Evolutionary conservation across 352 stramenopile genomes (phyloP).

Genomic region (Phytopythium chamaehyphon): DNA sequence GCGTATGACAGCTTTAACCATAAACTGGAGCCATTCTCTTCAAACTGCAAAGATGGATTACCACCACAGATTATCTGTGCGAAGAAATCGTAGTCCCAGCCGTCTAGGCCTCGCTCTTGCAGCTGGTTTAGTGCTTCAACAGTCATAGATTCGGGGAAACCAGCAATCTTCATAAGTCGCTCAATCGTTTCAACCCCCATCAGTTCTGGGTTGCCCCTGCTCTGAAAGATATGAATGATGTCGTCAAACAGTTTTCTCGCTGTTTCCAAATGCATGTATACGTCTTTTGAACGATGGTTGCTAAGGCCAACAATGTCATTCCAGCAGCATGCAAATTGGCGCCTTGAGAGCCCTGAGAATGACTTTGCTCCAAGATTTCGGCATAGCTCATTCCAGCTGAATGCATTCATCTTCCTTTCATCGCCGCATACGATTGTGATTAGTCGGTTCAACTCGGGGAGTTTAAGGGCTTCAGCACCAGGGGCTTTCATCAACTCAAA

Average conservation of each 20-base stretch:
- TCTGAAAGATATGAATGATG: slow-evolving; percentile 41
- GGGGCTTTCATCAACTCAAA: slow-evolving; percentile 41
- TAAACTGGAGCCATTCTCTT: slow-evolving; percentile 31
- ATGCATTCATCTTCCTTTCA: slow-evolving; percentile 16
- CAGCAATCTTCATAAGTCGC: slow-evolving; percentile 25
- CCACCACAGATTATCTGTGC: slow-evolving; percentile 34
- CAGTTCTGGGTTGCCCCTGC: slow-evolving; percentile 17
- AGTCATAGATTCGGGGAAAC: slow-evolving; percentile 19
- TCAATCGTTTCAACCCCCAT: slow-evolving; percentile 35
- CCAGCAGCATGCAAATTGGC: slow-evolving; percentile 56
- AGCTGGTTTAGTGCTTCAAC: slow-evolving; percentile 22
- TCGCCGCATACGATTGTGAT: slow-evolving; percentile 34
- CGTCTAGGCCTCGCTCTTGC: slow-evolving; percentile 7
- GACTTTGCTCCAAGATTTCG: slow-evolving; percentile 30
- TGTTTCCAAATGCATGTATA: slow-evolving; percentile 43
- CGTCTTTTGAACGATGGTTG: slow-evolving; percentile 33
- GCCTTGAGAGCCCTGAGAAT: slow-evolving; percentile 27
- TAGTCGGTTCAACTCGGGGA: slow-evolving; percentile 32
- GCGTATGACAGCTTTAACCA: slow-evolving; percentile 54
- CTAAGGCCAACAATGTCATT: slow-evolving; percentile 38
- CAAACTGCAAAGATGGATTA: slow-evolving; percentile 24
- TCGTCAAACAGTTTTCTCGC: slow-evolving; percentile 40
- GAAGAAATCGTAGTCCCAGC: slow-evolving; percentile 36
- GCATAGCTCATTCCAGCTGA: slow-evolving; percentile 35
- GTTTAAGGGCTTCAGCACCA: slow-evolving; percentile 17